Evolutionary conservation across 139 green algal species (phyloP).

Genomic region (Coelastrella sp.): DNA sequence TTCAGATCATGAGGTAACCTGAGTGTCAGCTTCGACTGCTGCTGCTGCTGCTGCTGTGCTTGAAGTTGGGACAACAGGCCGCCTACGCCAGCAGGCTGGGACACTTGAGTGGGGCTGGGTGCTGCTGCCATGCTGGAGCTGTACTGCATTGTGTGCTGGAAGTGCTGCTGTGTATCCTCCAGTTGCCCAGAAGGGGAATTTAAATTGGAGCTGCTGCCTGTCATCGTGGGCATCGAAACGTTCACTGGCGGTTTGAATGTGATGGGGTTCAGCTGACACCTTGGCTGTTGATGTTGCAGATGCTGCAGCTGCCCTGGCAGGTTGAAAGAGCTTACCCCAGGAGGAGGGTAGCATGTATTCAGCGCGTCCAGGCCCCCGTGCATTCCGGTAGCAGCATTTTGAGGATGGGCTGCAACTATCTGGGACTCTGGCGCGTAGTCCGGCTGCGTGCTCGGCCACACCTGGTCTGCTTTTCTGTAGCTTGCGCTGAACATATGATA

Average conservation of each 20-base stretch:
- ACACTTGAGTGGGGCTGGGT: not conserved
- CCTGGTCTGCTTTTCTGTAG: not conserved
- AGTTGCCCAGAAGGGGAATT: not conserved
- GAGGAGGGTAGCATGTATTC: not conserved
- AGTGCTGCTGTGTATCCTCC: not conserved
- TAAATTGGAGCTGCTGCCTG: not conserved
- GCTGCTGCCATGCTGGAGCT: not conserved
- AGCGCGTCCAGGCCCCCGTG: not conserved
- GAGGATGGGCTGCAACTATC: not conserved
- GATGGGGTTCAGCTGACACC: not conserved
- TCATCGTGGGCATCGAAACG: not conserved
- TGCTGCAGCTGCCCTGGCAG: not conserved
- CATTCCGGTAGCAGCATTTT: not conserved
- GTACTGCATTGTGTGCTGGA: not conserved
- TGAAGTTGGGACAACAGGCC: not conserved
- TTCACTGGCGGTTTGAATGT: not conserved
- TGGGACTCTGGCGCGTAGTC: not conserved
- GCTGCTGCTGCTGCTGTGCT: conserved; percentile 17
- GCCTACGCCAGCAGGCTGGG: not conserved
- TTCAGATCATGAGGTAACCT: not conserved
- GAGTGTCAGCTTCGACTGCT: not conserved
- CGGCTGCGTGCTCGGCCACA: not conserved
- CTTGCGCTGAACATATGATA: not conserved
- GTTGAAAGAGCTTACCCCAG: not conserved
- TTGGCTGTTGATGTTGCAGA: not conserved